These are phyloP conservation scores for Candida albicans DNA, from an alignment of 1,139 yeast genomes.

Conservation along the genomic window DNA sequence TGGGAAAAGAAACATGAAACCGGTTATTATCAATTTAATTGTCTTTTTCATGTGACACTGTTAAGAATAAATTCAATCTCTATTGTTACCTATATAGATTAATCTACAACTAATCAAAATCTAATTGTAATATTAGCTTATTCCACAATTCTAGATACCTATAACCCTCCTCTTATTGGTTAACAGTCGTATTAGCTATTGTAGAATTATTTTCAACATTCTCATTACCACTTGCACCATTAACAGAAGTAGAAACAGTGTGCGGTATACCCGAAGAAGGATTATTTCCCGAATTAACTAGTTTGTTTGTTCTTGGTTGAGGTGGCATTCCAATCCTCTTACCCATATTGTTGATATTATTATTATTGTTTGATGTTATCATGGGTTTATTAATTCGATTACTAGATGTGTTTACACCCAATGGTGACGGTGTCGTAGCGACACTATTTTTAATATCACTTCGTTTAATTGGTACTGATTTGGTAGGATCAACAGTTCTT, in stretches of 20 bases:
- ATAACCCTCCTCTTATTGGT: too few relatives aligned
- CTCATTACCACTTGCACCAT: too few relatives aligned
- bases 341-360: slow-evolving; percentile 4
- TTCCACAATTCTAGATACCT: too few relatives aligned
- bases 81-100: too few relatives aligned
- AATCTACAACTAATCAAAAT: too few relatives aligned
- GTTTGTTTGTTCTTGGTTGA: slow-evolving; percentile 4
- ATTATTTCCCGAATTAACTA: slow-evolving; percentile 6
- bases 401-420: slow-evolving; percentile 12
- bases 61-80: too few relatives aligned
- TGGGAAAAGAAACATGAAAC: too few relatives aligned
- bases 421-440: slow-evolving; percentile 28
- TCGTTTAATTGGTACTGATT: slow-evolving; percentile 57
- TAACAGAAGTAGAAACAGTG: background rate
- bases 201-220: too few relatives aligned
- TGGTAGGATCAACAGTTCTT: slow-evolving; percentile 58
- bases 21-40: too few relatives aligned
- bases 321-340: slow-evolving; percentile 16
- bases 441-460: slow-evolving; percentile 11
- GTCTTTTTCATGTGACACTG: too few relatives aligned
- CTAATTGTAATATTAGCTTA: too few relatives aligned
- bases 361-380: slow-evolving; percentile 8
- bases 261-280: background rate
- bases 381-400: slow-evolving; percentile 10
- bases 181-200: too few relatives aligned